Evolutionary conservation across 2,329 filamentous ascomycete species (phyloP).

Genomic region (Geoglossum cookeanum): DNA sequence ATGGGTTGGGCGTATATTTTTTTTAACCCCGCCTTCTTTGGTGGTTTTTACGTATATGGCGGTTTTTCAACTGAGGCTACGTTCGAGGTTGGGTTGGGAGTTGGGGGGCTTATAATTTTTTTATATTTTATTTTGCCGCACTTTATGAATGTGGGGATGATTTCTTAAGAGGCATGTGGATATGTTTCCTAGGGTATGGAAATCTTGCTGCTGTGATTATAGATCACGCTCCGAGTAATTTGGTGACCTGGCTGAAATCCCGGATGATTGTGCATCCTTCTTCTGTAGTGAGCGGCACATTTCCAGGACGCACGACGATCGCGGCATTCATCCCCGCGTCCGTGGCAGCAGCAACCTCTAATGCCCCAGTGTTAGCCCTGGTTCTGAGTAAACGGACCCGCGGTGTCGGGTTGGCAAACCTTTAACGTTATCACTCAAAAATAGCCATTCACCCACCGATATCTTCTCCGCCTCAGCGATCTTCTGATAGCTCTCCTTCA

Average conservation of each 20-base stretch:
- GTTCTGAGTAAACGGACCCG: not conserved
- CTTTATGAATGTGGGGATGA: too few relatives aligned
- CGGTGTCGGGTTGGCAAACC: not conserved
- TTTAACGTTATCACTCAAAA: slow-evolving; percentile 61
- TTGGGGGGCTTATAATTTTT: too few relatives aligned
- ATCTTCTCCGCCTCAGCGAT: slow-evolving; percentile 36
- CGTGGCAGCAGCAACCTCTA: slow-evolving; percentile 40
- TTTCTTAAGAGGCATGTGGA: too few relatives aligned
- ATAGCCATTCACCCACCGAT: slow-evolving; percentile 40
- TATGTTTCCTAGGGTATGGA: too few relatives aligned
- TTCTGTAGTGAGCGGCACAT: slow-evolving; percentile 39
- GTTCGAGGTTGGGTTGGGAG: too few relatives aligned
- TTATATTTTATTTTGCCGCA: too few relatives aligned
- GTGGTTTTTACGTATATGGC: too few relatives aligned
- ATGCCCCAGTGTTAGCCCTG: slow-evolving; percentile 13
- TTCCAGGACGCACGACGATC: slow-evolving; percentile 49
- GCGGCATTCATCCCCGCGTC: slow-evolving; percentile 43
- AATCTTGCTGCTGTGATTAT: too few relatives aligned
- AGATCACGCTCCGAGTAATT: too few relatives aligned
- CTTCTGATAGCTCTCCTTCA: slow-evolving; percentile 44
- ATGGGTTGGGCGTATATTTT: too few relatives aligned
- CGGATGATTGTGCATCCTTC: slow-evolving; percentile 5
- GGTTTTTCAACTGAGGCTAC: too few relatives aligned
- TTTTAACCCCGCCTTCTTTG: too few relatives aligned
- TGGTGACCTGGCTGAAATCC: not conserved